A percentile compares a stretch with the other conserved stretches of the same genome.
Evolutionary conservation across 2,329 filamentous ascomycete genomes (phyloP).

Genomic region (Talaromyces sp.): DNA sequence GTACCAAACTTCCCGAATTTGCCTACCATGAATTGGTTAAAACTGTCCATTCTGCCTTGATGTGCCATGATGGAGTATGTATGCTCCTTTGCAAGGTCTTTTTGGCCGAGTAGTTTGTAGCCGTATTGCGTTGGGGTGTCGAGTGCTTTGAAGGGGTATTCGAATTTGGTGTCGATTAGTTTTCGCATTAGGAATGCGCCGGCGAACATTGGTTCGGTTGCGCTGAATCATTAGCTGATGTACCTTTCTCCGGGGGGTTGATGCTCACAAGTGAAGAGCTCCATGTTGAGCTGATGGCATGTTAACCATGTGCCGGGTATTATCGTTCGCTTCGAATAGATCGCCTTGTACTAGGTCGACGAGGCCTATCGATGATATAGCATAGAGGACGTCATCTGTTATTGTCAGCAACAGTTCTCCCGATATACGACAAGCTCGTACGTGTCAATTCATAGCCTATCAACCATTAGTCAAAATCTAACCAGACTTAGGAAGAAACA

Average conservation of each 20-base stretch:
- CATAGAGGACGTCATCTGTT: conserved; percentile 38
- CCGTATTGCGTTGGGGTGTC: conserved; percentile 38
- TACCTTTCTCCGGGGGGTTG: background rate
- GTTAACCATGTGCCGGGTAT: conserved; percentile 37
- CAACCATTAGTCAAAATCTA: background rate
- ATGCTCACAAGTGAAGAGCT: conserved; percentile 38
- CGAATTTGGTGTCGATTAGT: conserved; percentile 34
- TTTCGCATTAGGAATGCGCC: conserved; percentile 39
- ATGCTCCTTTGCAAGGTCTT: conserved; percentile 31
- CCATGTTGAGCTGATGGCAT: conserved; percentile 39
- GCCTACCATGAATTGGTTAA: conserved; percentile 42
- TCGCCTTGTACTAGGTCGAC: conserved; percentile 35
- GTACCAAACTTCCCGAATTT: conserved; percentile 38
- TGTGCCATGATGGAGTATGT: conserved; percentile 40
- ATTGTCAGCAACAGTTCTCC: background rate
- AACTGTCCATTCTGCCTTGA: conserved; percentile 40
- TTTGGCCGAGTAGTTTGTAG: conserved; percentile 33
- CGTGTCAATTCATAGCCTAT: conserved; percentile 28
- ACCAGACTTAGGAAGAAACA: background rate
- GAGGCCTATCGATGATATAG: conserved; percentile 38
- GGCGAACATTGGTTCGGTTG: conserved; percentile 37
- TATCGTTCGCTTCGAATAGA: conserved; percentile 33
- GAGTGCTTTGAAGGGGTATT: conserved; percentile 37
- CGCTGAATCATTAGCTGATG: conserved; percentile 23
- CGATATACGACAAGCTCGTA: conserved; percentile 17